Percentiles rank a stretch among this genome's conserved stretches.
phyloP scores from a whole-genome alignment of 2,329 filamentous ascomycete genomes.

The Nemania serpens region DNA sequence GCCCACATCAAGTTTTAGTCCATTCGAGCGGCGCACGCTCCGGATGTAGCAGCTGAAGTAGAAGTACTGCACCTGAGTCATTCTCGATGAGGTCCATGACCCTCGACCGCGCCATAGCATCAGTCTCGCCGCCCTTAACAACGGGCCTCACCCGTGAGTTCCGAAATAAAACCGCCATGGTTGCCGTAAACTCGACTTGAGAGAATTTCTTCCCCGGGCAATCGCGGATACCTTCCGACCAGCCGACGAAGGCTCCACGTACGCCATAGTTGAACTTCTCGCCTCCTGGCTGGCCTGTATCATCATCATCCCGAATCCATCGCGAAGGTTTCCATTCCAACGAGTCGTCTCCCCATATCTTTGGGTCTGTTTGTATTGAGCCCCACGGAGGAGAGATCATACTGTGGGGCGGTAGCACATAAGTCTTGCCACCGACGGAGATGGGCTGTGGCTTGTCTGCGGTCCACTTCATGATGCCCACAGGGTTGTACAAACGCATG shows the following conservation, averaged over 20 bases:
- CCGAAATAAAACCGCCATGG: not conserved
- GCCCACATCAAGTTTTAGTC: no score
- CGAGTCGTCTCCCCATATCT: conserved; percentile 30
- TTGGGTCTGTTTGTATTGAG: conserved; percentile 31
- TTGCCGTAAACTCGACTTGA: not conserved
- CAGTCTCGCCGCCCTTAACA: not conserved
- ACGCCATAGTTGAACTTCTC: conserved; percentile 22
- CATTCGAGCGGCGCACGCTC: not conserved
- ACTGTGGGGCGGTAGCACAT: conserved; percentile 1
- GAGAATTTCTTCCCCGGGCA: conserved; percentile 29
- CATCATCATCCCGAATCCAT: no score
- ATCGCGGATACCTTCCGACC: conserved; percentile 39
- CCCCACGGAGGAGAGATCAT: conserved; percentile 26
- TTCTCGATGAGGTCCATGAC: not conserved
- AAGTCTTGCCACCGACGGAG: not conserved
- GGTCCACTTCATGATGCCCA: conserved; percentile 17
- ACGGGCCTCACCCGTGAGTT: not conserved
- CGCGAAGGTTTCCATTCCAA: conserved; percentile 32
- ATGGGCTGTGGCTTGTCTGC: not conserved
- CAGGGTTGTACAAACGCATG: conserved; percentile 10
- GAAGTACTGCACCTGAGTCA: not conserved
- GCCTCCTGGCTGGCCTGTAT: conserved; percentile 9
- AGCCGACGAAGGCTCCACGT: conserved; percentile 32
- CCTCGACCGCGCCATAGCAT: not conserved
- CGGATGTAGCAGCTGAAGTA: not conserved